A percentile compares a stretch with the other conserved stretches of the same genome.
Evolutionary conservation across 179 eudicot genomes (phyloP).

Genomic region (Monotropa hypopitys): DNA sequence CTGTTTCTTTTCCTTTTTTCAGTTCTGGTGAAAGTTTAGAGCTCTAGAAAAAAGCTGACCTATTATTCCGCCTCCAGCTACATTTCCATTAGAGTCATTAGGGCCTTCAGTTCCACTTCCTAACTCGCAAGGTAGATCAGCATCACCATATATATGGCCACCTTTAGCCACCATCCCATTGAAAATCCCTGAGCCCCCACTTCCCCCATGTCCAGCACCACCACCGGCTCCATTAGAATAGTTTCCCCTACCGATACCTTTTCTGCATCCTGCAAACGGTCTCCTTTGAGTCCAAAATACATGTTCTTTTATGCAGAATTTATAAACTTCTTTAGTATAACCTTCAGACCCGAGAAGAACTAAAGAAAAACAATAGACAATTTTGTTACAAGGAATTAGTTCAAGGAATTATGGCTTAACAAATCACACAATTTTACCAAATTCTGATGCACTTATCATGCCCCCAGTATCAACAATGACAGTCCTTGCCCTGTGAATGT

Average conservation of each 20-base stretch:
- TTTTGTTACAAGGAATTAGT: neutral
- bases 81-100: constrained; percentile 43
- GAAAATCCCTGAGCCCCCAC: constrained; percentile 68
- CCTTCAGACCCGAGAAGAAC: neutral
- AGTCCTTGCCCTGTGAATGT: constrained; percentile 70
- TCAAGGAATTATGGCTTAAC: neutral
- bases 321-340: neutral
- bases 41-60: constrained; percentile 31
- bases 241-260: constrained; percentile 62
- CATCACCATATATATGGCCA: constrained; percentile 58
- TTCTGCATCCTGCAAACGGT: constrained; percentile 52
- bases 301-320: neutral
- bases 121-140: constrained; percentile 80
- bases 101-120: constrained; percentile 85
- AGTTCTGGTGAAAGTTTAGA: neutral
- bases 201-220: constrained; percentile 95
- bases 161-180: constrained; percentile 65
- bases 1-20: neutral
- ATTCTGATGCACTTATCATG: constrained; percentile 61
- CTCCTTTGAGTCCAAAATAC: neutral
- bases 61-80: constrained; percentile 83
- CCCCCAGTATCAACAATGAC: constrained; percentile 52
- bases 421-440: constrained; percentile 33
- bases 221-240: constrained; percentile 75
- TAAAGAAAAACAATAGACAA: neutral